phyloP scores from a whole-genome alignment of 1,284 basidiomycete genomes.

The Rugosomyces carneus region DNA sequence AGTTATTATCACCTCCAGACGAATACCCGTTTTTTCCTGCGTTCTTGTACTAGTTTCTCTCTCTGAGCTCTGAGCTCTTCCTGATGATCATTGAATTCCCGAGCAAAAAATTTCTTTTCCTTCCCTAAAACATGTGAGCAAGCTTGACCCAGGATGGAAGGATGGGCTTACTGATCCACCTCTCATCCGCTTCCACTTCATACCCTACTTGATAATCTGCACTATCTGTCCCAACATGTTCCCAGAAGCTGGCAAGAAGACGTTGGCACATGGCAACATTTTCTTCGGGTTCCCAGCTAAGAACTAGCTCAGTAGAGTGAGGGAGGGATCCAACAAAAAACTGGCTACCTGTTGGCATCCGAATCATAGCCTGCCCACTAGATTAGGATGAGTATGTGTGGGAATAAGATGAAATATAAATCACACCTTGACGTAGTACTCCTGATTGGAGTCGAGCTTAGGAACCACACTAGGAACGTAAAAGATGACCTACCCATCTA shows the following conservation, averaged over 20 bases:
- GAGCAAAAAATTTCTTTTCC: constrained; percentile 31
- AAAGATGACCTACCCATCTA: constrained; percentile 27
- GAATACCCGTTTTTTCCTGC: constrained; percentile 17
- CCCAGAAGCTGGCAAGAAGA: constrained; percentile 58
- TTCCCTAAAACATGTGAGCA: constrained; percentile 8
- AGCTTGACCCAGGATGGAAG: not conserved
- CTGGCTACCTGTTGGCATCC: constrained; percentile 38
- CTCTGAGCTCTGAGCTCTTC: constrained; percentile 20
- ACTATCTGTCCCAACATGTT: constrained; percentile 50
- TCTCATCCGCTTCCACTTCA: constrained; percentile 30
- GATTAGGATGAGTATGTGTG: constrained; percentile 1
- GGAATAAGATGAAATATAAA: not conserved
- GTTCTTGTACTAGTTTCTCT: constrained; percentile 20
- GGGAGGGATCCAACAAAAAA: constrained; percentile 1
- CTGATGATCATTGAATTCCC: constrained; percentile 30
- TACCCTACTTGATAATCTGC: constrained; percentile 44
- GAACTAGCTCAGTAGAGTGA: constrained; percentile 2
- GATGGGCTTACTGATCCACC: constrained; percentile 45
- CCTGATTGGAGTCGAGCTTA: constrained; percentile 27
- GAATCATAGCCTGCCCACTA: constrained; percentile 35
- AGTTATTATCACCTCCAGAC: not conserved
- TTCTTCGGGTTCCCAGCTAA: constrained; percentile 60
- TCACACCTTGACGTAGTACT: constrained; percentile 55
- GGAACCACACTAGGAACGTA: not conserved
- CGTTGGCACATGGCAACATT: constrained; percentile 50